phyloP scores from a whole-genome alignment of 2,329 filamentous ascomycete genomes.

The Alternaria sp. region DNA sequence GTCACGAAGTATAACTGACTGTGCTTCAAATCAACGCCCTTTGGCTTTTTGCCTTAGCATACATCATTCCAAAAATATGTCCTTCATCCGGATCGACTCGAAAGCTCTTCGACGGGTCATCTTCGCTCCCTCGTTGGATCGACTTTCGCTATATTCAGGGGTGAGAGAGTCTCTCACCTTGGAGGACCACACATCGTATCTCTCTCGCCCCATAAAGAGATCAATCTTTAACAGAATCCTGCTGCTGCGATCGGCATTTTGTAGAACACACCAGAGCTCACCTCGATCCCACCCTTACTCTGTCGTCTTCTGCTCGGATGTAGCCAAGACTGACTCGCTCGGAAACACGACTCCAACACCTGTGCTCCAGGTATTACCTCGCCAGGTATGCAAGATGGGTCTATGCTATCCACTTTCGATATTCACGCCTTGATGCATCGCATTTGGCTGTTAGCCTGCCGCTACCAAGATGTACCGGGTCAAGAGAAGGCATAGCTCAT shows the following conservation, averaged over 20 bases:
- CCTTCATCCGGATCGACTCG: not conserved
- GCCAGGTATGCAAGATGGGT: no score
- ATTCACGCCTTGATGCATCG: not conserved
- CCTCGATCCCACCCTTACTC: not conserved
- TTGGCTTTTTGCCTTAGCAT: not conserved
- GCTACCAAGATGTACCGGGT: not conserved
- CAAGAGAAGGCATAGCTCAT: not conserved
- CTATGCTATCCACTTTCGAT: not conserved
- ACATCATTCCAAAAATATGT: not conserved
- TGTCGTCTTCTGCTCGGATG: not conserved
- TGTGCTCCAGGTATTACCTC: not conserved
- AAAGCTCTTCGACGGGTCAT: not conserved
- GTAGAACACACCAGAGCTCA: not conserved
- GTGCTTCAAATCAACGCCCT: not conserved
- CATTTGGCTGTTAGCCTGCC: no score
- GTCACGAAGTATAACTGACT: not conserved
- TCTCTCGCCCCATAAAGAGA: not conserved
- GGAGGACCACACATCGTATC: not conserved
- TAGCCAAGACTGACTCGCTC: not conserved
- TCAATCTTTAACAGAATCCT: no score
- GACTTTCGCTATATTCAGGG: not conserved
- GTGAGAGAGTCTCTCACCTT: not conserved
- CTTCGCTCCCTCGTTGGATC: fast-evolving
- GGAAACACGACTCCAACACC: not conserved
- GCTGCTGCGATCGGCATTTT: not conserved